Evolutionary conservation across 2,329 filamentous ascomycete species (phyloP).

Genomic region (Zasmidium angulare): DNA sequence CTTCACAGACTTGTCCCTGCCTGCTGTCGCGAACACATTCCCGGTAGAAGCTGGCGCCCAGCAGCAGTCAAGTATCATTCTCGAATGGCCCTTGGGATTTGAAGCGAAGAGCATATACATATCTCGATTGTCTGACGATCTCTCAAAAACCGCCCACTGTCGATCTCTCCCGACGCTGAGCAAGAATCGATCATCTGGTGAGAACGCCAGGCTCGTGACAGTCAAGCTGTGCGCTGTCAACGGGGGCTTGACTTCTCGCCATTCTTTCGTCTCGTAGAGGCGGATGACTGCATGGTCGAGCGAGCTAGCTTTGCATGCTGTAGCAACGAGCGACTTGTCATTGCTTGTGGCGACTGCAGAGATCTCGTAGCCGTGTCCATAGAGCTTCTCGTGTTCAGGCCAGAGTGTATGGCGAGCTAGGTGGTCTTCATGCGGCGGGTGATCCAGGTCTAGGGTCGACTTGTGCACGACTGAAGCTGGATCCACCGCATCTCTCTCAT

Average conservation of each 20-base stretch:
- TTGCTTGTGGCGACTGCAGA: slow-evolving; percentile 78
- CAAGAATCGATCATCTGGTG: slow-evolving; percentile 68
- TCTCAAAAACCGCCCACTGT: slow-evolving; percentile 81
- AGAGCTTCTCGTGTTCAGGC: slow-evolving; percentile 95
- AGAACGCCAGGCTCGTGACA: slow-evolving; percentile 79
- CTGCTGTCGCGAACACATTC: slow-evolving; percentile 76
- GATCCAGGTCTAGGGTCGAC: slow-evolving; percentile 63
- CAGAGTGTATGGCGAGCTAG: slow-evolving; percentile 88
- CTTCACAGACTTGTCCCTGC: slow-evolving; percentile 79
- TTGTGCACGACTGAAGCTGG: slow-evolving; percentile 58
- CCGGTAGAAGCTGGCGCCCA: slow-evolving; percentile 64
- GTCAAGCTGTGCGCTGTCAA: slow-evolving; percentile 85
- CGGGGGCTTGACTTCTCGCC: slow-evolving; percentile 83
- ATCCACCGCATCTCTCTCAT: slow-evolving; percentile 56
- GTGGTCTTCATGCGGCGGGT: slow-evolving; percentile 85
- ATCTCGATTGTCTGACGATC: slow-evolving; percentile 39
- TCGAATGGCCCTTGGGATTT: slow-evolving; percentile 80
- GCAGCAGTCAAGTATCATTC: slow-evolving; percentile 87
- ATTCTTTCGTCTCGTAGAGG: slow-evolving; percentile 80
- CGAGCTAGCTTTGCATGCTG: slow-evolving; percentile 88
- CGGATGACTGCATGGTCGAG: slow-evolving; percentile 93
- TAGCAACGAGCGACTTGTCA: slow-evolving; percentile 75
- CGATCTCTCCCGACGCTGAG: slow-evolving; percentile 89
- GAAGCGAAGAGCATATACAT: slow-evolving; percentile 61
- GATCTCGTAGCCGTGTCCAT: slow-evolving; percentile 97